A percentile compares a stretch with the other conserved stretches of the same genome.
phyloP scores from a whole-genome alignment of 208 protist genomes.

The Tritrichomonas foetus region DNA sequence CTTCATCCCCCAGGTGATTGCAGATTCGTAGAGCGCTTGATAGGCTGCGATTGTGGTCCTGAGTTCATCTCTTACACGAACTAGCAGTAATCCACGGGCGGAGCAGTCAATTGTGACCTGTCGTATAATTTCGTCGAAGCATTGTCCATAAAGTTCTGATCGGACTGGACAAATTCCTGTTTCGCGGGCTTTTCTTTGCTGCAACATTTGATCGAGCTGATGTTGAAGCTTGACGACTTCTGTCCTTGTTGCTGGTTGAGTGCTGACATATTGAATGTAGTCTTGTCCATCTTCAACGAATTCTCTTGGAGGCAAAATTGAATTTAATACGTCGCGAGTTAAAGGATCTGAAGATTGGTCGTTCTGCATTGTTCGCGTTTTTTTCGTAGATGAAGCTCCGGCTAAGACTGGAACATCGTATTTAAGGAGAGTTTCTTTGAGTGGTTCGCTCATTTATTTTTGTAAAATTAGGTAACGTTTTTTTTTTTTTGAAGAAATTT shows the following conservation, averaged over 20 bases:
- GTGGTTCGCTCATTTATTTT: not conserved
- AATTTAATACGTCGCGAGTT: conserved; percentile 69
- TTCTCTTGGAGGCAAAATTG: conserved; percentile 68
- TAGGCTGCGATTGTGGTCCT: conserved; percentile 76
- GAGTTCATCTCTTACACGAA: conserved; percentile 87
- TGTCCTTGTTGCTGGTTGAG: conserved; percentile 69
- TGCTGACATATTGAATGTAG: conserved; percentile 72
- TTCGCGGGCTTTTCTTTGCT: conserved; percentile 79
- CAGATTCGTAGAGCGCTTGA: conserved; percentile 70
- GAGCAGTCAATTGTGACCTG: conserved; percentile 92
- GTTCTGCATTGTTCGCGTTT: not conserved
- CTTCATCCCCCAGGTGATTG: conserved; percentile 79
- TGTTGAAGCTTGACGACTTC: conserved; percentile 79
- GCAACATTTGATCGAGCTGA: conserved; percentile 72
- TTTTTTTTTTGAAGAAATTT: no score
- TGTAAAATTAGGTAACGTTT: not conserved
- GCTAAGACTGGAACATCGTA: not conserved
- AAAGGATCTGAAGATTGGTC: not conserved
- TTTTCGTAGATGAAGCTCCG: not conserved
- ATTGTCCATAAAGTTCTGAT: conserved; percentile 85
- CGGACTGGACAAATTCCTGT: conserved; percentile 88
- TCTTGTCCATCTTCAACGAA: conserved; percentile 68
- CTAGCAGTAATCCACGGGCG: conserved; percentile 85
- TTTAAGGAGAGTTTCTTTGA: not conserved
- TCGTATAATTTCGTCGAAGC: conserved; percentile 88